A percentile compares a stretch with the other conserved stretches of the same genome.
Evolutionary conservation across 441 rosid species (phyloP).

Genomic region (Capsella rubella): DNA sequence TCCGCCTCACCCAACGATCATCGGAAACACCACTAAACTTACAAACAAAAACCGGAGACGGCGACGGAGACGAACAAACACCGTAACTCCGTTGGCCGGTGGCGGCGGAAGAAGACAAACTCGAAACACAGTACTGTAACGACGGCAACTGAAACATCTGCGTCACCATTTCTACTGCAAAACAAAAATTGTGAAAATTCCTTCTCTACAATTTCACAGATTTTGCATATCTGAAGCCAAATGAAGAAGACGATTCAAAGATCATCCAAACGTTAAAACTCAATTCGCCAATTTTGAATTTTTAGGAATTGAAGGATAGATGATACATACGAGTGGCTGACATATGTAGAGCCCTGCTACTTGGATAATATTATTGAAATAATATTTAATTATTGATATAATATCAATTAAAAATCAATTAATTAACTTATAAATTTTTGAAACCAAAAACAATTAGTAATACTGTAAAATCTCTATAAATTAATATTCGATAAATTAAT

Average conservation of each 20-base stretch:
- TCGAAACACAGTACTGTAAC: constrained; percentile 35
- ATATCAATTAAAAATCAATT: too few species aligned
- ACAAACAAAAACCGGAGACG: constrained; percentile 29
- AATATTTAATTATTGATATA: too few species aligned
- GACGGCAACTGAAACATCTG: constrained; percentile 44
- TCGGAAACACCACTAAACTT: background rate
- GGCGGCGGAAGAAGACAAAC: constrained; percentile 10
- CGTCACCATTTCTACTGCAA: constrained; percentile 36
- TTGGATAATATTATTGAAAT: too few species aligned
- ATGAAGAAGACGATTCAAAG: constrained; percentile 33
- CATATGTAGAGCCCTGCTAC: too few species aligned
- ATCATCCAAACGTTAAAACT: constrained; percentile 1
- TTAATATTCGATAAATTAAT: too few species aligned
- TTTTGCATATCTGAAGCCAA: constrained; percentile 35
- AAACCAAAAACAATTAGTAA: too few species aligned
- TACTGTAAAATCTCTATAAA: too few species aligned
- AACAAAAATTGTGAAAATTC: background rate
- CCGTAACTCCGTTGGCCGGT: constrained; percentile 25
- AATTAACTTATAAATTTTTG: too few species aligned
- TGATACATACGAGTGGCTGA: too few species aligned
- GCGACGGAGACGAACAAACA: constrained; percentile 25
- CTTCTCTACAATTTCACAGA: constrained; percentile 18
- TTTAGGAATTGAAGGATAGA: too few species aligned
- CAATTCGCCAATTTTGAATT: background rate
- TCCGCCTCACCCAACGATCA: constrained; percentile 20